Conservation (phyloP, 2,329 filamentous ascomycete genomes). For the Pseudopyrenochaeta lycopersici region DNA sequence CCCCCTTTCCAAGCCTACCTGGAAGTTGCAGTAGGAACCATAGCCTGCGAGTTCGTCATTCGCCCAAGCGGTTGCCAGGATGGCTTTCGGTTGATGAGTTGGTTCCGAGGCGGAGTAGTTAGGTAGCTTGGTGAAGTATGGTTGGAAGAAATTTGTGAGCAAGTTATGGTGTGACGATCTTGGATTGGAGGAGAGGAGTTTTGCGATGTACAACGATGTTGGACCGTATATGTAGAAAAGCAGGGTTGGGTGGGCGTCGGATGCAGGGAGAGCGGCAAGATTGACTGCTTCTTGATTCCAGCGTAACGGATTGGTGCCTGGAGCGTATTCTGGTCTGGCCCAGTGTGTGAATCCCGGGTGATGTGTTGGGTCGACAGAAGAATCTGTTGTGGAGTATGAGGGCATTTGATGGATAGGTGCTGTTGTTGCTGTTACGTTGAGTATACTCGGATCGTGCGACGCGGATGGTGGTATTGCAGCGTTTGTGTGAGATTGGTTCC, state of each 20-base stretch:
- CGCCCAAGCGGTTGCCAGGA: constrained; percentile 79
- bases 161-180: constrained; percentile 58
- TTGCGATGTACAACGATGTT: constrained; percentile 43
- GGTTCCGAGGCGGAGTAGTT: constrained; percentile 65
- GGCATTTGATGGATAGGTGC: constrained; percentile 45
- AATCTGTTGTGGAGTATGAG: constrained; percentile 29
- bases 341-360: constrained; percentile 78
- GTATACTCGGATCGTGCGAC: constrained; percentile 23
- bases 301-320: constrained; percentile 65
- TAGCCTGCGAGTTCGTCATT: constrained; percentile 80
- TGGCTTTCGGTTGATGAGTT: constrained; percentile 69
- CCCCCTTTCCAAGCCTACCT: constrained; percentile 73
- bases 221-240: constrained; percentile 82
- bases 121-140: constrained; percentile 80
- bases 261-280: constrained; percentile 69
- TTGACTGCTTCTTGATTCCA: constrained; percentile 85
- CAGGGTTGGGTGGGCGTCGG: constrained; percentile 76
- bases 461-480: constrained; percentile 3
- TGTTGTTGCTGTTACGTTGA: constrained; percentile 51
- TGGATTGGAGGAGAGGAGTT: constrained; percentile 41
- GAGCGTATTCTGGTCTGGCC: constrained; percentile 74
- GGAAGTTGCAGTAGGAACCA: constrained; percentile 88
- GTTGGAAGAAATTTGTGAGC: constrained; percentile 73
- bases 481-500: constrained; percentile 57
- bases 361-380: constrained; percentile 41